Evolutionary conservation across 2,329 filamentous ascomycete species (phyloP), one percentile per base, ranked within the genome.

Genomic region (Emergomyces pasteurianus): DNA sequence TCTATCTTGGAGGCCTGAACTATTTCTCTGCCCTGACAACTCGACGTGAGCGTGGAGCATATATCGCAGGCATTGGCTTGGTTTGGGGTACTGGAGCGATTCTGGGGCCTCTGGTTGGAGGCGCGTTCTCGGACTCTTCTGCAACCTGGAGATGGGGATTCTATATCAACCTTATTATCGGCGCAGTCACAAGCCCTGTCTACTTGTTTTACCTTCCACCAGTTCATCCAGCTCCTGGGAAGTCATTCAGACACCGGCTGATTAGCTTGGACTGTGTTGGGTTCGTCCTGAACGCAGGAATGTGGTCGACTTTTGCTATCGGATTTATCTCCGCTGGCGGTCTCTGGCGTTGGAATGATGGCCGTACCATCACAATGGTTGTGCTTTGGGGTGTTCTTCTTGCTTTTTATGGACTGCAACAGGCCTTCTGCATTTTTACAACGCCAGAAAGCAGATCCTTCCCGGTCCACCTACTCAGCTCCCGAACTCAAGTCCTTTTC

Each of bases 111-210:
- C 65, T 76, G 58, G 68, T 77, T 59, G 75, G 74, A 4, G 74
- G 73, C 31, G 69, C 65, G 3, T 74, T 75, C 61, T 61, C 66
- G 16, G 65, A 68, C 31, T 65, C 61, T 38, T 52, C 60, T 10
- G 71, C 67, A 12, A 68, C 64, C 8, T 75, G 72, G 73, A 67
- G 70, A 46, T 75, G 72, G 73, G 40, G 60, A 60, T 63, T 67
- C 66, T 85, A 85, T 65, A 78, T 85, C 70, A 85, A 84, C 65
- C 71, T 83, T 0, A 65, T 74, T 34, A 69, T 79, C 53, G 72
- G 79, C 0, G 80, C 72, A n/a, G 64, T 74, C 10, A 69, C 73
- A 31, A 67, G 73, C 6, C 75, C 79, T 0, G 71, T 76, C 23
- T 73, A 77, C 36, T 28, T 82, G 36, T 75, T 79, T 60, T 65